phyloP scores from a whole-genome alignment of 1,139 yeast species.

The Zygosaccharomyces pseudobailii region DNA sequence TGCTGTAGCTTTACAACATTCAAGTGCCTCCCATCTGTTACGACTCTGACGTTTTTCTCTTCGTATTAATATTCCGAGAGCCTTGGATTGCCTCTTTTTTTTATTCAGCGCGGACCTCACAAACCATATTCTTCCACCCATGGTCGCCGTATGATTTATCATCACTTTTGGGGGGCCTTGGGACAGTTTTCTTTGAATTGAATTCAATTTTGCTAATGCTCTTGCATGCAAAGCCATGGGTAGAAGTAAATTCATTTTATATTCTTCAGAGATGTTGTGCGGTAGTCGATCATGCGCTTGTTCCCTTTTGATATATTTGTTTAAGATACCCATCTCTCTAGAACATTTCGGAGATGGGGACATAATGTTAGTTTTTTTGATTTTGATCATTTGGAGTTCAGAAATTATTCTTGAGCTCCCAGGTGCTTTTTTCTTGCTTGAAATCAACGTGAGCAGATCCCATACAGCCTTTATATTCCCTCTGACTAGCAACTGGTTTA shows the following conservation, averaged over 20 bases:
- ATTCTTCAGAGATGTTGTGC: conserved; percentile 13
- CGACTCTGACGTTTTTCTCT: conserved; percentile 21
- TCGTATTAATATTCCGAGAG: conserved; percentile 21
- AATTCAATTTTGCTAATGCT: conserved; percentile 15
- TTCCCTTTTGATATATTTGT: conserved; percentile 17
- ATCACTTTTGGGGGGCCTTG: conserved; percentile 26
- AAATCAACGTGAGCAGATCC: conserved; percentile 11
- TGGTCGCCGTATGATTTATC: conserved; percentile 25
- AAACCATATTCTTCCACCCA: conserved; percentile 29
- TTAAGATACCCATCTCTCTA: conserved; percentile 14
- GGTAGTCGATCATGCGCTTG: conserved; percentile 19
- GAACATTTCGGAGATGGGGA: conserved; percentile 3
- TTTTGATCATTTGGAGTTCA: conserved; percentile 3
- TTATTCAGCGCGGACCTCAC: conserved; percentile 30
- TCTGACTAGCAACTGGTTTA: conserved; percentile 13
- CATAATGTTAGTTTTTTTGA: neutral
- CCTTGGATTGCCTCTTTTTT: conserved; percentile 24
- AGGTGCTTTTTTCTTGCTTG: conserved; percentile 8
- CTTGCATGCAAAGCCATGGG: conserved; percentile 30
- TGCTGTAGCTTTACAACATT: conserved; percentile 14
- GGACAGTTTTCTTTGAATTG: conserved; percentile 18
- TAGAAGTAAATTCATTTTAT: conserved; percentile 17
- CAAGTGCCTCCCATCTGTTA: conserved; percentile 17
- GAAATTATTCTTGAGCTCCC: conserved; percentile 3
- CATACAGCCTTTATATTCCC: conserved; percentile 10